These are phyloP conservation scores for Crithidia fasciculata DNA, from an alignment of 208 protist species.

Conservation along the genomic window DNA sequence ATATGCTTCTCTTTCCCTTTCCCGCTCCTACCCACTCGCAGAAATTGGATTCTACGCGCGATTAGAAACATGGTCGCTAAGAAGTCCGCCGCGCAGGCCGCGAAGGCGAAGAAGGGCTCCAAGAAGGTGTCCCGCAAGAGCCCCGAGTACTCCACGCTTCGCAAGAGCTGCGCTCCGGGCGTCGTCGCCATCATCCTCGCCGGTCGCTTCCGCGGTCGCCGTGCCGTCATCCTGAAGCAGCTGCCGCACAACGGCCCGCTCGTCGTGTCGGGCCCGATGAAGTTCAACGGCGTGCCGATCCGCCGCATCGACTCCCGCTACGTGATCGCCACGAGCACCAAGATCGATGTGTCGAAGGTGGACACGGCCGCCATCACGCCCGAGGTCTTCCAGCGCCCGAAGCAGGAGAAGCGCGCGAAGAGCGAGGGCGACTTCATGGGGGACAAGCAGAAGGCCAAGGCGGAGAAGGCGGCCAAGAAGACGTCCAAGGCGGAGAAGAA, in stretches of 20 bases:
- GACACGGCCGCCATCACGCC: slow-evolving; percentile 80
- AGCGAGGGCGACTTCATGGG: slow-evolving; percentile 90
- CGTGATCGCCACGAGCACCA: slow-evolving; percentile 98
- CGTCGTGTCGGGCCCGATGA: slow-evolving; percentile 96
- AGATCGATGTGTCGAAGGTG: slow-evolving; percentile 93
- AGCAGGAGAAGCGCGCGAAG: slow-evolving; percentile 83
- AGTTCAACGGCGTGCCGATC: slow-evolving; percentile 98
- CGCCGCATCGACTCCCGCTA: slow-evolving; percentile 97
- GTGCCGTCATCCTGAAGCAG: slow-evolving; percentile 99
- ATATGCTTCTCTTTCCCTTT: not conserved
- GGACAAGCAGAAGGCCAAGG: slow-evolving; percentile 79
- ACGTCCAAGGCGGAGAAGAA: slow-evolving; percentile 69
- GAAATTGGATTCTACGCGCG: slow-evolving; percentile 25
- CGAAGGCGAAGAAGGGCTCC: slow-evolving; percentile 32
- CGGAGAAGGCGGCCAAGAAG: slow-evolving; percentile 81
- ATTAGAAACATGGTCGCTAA: slow-evolving; percentile 66
- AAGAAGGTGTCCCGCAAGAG: slow-evolving; percentile 74
- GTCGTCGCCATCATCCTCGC: slow-evolving; percentile 91
- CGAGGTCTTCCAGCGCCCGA: slow-evolving; percentile 74
- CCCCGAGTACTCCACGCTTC: slow-evolving; percentile 63
- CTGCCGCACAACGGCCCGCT: slow-evolving; percentile 94
- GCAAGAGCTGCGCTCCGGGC: slow-evolving; percentile 65
- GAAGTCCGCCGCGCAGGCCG: slow-evolving; percentile 38
- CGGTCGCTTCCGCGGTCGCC: slow-evolving; percentile 96
- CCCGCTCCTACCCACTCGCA: not conserved